Base-by-base conservation (phyloP, 2,329 filamentous ascomycete genomes). In the Penicillium polonicum region DNA sequence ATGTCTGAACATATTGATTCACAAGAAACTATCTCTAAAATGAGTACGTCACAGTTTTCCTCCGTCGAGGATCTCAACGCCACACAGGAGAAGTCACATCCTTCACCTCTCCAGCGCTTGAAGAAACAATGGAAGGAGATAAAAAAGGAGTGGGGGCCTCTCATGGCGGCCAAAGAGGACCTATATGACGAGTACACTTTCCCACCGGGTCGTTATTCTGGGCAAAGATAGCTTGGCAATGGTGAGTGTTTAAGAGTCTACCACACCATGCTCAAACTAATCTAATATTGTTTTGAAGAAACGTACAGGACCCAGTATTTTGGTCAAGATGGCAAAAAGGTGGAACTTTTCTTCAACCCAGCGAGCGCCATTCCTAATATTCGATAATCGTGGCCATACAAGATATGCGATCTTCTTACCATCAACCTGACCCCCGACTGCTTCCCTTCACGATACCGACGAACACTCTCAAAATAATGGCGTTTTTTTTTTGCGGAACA, bases 121-220 rank as follows among this genome's bases (percentile, higher is more conserved):
- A 63, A 61, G 41, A 55, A 61, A 33, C 54, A 48, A n/a, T 48
- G 58, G 41, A 36, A 46, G 9, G 29, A 33, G 1, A 36, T 61
- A 6, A 55, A 60, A 38, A 58, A 61, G 36, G 57, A 60, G 25
- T 64, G 62, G 62, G 60, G 58, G 8, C 62, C 62, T 15, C 54
- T 63, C 17, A 62, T 66, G 60, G 57, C 59, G 10, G 65, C 65
- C 15, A 66, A 62, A 41, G 57, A 61, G 19, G 38, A 52, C 23
- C 43, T 60, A n/a, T 42, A 66, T n/a, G 63, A 65, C 25, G 60
- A 65, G 17, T 66, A 67, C 46, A 66, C 63, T 29, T 66, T 67
- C 52, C 58, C 62, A 42, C 48, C 55, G 12, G 58, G 61, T 17
- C 58, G 60, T 33, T 63, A 59, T 54, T 61, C 58, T 3, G 63